A percentile compares a stretch with the other conserved stretches of the same genome.
phyloP scores from a whole-genome alignment of 257 asterid species.

The Rauvolfia tetraphylla region DNA sequence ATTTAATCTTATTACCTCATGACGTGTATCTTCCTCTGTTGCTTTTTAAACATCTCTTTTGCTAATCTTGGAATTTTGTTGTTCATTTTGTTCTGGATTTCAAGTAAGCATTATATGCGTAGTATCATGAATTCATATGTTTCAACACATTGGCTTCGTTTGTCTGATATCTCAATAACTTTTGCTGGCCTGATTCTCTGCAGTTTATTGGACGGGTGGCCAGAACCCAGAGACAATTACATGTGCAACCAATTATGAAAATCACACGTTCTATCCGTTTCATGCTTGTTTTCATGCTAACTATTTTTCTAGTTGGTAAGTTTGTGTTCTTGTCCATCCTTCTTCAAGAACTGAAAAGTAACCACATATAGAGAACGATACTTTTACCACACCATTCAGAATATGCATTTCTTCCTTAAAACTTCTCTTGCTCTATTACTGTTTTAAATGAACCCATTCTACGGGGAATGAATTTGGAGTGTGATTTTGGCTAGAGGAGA shows the following conservation, averaged over 20 bases:
- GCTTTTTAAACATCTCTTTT: constrained; percentile 7
- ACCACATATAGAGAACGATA: not conserved
- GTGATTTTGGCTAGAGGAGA: not conserved
- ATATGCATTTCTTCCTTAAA: not conserved
- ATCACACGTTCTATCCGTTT: constrained; percentile 51
- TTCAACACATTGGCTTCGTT: constrained; percentile 7
- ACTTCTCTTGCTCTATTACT: not conserved
- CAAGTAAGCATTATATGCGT: not conserved
- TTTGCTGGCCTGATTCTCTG: constrained; percentile 16
- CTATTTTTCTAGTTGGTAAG: constrained; percentile 74
- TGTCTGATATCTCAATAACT: constrained; percentile 17
- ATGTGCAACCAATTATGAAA: constrained; percentile 34
- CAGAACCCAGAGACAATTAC: constrained; percentile 51
- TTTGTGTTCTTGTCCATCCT: constrained; percentile 13
- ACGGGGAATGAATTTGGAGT: not conserved
- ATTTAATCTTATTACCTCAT: not conserved
- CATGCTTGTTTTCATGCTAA: constrained; percentile 54
- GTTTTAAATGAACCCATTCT: not conserved
- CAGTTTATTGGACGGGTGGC: constrained; percentile 54
- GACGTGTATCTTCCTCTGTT: not conserved
- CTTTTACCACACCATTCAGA: not conserved
- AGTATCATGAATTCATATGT: not conserved
- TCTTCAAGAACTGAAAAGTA: not conserved
- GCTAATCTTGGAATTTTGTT: constrained; percentile 8
- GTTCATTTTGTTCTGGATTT: not conserved